Conservation (phyloP, 2,329 filamentous ascomycete species). For the Colletotrichum caudatum region DNA sequence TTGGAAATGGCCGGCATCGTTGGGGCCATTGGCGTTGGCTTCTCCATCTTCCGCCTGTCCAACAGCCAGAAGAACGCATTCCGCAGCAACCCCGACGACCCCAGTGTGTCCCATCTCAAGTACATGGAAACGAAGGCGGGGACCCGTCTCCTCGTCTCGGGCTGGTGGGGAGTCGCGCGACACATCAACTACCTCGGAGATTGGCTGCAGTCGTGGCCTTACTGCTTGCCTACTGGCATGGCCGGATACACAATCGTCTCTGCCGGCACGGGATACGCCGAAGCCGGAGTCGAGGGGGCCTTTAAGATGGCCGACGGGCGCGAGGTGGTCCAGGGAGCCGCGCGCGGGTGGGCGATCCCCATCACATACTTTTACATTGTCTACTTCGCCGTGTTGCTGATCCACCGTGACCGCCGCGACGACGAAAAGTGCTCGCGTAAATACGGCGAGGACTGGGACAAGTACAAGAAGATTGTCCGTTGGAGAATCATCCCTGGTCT, state of each 20-base stretch:
- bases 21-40: constrained; percentile 77
- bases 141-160: constrained; percentile 82
- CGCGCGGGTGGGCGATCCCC: constrained; percentile 85
- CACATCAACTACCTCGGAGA: constrained; percentile 98
- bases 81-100: constrained; percentile 86
- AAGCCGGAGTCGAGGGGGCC: constrained; percentile 62
- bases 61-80: constrained; percentile 97
- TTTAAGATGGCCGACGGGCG: constrained; percentile 70
- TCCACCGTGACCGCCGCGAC: constrained; percentile 88
- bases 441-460: constrained; percentile 93
- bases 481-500: constrained; percentile 87
- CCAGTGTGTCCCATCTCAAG: constrained; percentile 80
- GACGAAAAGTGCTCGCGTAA: constrained; percentile 92
- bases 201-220: constrained; percentile 94
- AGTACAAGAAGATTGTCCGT: constrained; percentile 84
- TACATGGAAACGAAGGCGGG: constrained; percentile 88
- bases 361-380: constrained; percentile 95
- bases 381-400: constrained; percentile 88
- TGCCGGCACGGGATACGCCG: constrained; percentile 60
- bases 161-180: constrained; percentile 93
- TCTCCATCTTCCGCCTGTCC: constrained; percentile 91
- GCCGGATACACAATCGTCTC: constrained; percentile 82
- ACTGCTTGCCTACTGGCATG: constrained; percentile 86
- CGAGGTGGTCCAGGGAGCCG: constrained; percentile 77
- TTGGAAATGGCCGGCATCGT: constrained; percentile 74